These are phyloP conservation scores for Tardiomyces digboiensis DNA, from an alignment of 1,139 yeast genomes.

Conservation along the genomic window DNA sequence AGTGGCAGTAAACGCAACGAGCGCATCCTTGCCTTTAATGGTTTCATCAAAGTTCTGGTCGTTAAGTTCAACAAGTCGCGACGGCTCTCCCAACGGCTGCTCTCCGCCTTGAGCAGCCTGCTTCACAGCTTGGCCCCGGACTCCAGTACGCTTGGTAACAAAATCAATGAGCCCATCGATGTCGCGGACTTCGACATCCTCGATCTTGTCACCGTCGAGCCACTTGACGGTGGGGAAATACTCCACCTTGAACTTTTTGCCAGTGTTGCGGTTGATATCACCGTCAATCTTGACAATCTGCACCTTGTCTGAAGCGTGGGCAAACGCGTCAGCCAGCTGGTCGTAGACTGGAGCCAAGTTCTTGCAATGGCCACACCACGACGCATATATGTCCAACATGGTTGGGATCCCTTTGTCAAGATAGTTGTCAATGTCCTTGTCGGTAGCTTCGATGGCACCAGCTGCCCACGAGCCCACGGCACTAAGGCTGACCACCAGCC, in stretches of 20 bases:
- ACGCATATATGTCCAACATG: constrained; percentile 66
- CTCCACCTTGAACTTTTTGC: constrained; percentile 43
- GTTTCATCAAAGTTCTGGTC: constrained; percentile 16
- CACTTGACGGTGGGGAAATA: constrained; percentile 61
- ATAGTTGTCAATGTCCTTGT: constrained; percentile 46
- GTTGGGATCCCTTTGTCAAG: constrained; percentile 49
- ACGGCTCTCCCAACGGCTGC: constrained; percentile 19
- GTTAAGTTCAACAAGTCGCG: constrained; percentile 32
- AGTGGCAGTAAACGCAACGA: constrained; percentile 47
- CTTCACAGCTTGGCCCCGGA: constrained; percentile 20
- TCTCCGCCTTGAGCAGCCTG: constrained; percentile 2
- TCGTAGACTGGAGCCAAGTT: constrained; percentile 58
- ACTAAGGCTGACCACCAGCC: not conserved
- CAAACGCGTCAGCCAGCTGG: constrained; percentile 44
- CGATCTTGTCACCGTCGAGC: constrained; percentile 39
- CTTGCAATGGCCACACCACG: constrained; percentile 81
- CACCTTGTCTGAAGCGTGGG: constrained; percentile 35
- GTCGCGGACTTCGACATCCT: constrained; percentile 29
- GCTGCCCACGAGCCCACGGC: constrained; percentile 12
- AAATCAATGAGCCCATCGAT: constrained; percentile 34
- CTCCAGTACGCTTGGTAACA: constrained; percentile 40
- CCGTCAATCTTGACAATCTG: constrained; percentile 50
- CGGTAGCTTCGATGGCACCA: constrained; percentile 34
- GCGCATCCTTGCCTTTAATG: constrained; percentile 23
- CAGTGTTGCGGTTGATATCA: constrained; percentile 47